These are phyloP conservation scores for Rhizomucor miehei DNA, from an alignment of 371 early-diverging fungal species.

Conservation along the genomic window DNA sequence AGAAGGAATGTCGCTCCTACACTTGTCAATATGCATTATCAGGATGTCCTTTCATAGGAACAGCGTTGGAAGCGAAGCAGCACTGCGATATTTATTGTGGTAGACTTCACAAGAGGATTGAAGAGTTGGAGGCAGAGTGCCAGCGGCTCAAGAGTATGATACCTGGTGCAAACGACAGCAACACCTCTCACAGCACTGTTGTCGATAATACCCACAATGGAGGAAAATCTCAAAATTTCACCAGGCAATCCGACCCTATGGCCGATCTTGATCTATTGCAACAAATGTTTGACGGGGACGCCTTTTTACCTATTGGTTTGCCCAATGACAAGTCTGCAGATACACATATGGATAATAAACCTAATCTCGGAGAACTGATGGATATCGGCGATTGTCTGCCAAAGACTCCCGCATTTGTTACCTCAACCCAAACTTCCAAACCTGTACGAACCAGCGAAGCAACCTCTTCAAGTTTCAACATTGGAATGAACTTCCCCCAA, in stretches of 20 bases:
- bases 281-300: constrained; percentile 30
- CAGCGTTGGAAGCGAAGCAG: constrained; percentile 20
- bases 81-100: constrained; percentile 44
- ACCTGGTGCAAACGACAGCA: constrained; percentile 1
- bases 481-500: not conserved
- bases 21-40: constrained; percentile 31
- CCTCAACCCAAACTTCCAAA: not conserved
- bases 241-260: constrained; percentile 12
- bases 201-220: not conserved
- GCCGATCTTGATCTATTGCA: constrained; percentile 30
- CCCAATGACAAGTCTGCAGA: constrained; percentile 1
- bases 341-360: not conserved
- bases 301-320: constrained; percentile 19
- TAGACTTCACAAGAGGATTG: constrained; percentile 29
- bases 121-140: constrained; percentile 33
- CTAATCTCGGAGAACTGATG: constrained; percentile 5
- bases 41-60: constrained; percentile 43
- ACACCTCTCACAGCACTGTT: constrained; percentile 8
- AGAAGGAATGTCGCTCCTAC: constrained; percentile 38
- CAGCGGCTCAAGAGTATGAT: constrained; percentile 23
- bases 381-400: constrained; percentile 10
- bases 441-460: not conserved
- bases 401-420: not conserved
- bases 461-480: not conserved
- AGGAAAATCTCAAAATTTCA: constrained; percentile 7